Evolutionary conservation across 2,329 filamentous ascomycete genomes (phyloP).

Genomic region (Aspergillus hiratsukae): DNA sequence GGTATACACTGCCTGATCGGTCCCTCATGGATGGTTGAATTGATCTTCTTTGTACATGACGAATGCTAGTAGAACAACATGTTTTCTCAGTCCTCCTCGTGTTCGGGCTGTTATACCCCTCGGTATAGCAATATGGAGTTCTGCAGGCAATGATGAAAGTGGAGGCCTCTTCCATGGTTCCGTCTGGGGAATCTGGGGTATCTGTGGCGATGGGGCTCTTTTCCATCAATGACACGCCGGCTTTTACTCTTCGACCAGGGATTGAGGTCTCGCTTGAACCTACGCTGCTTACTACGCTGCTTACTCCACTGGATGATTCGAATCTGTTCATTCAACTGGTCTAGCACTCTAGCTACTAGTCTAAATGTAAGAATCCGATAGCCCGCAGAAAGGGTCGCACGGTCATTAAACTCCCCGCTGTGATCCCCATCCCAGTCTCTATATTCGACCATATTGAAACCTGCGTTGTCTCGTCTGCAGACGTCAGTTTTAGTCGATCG

Average conservation of each 20-base stretch:
- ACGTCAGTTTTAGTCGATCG: background rate
- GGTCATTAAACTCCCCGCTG: background rate
- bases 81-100: background rate
- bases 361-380: background rate
- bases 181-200: no score
- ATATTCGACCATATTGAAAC: background rate
- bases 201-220: background rate
- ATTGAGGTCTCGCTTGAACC: background rate
- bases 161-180: background rate
- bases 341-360: background rate
- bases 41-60: background rate
- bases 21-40: background rate
- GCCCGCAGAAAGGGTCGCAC: background rate
- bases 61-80: background rate
- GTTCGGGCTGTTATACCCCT: background rate
- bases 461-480: background rate
- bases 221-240: background rate
- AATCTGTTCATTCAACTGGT: background rate
- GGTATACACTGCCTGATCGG: background rate
- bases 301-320: no score
- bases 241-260: no score
- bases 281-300: no score
- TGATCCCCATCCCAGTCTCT: background rate
- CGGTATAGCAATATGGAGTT: background rate
- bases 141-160: background rate